Percentiles rank a stretch among this genome's conserved stretches.
Conservation (phyloP, 83 land plant species). For the Thuja plicata region DNA sequence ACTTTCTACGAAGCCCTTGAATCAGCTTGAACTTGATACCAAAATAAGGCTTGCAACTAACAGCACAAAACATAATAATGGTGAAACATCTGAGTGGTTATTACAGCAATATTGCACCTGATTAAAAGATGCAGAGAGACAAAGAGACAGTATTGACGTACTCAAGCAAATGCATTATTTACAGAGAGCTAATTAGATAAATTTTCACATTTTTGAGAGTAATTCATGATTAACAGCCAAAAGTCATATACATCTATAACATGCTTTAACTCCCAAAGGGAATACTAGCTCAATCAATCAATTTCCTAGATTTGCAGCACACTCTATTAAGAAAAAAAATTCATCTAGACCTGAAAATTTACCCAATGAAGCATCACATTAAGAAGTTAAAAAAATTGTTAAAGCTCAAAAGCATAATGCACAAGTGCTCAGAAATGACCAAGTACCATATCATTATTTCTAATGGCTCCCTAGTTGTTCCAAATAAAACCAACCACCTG, state of each 20-base stretch:
- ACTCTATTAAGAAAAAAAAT: neutral
- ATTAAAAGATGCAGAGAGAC: neutral
- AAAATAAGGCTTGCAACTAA: neutral
- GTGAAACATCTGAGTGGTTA: neutral
- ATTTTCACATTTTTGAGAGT: neutral
- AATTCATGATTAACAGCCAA: neutral
- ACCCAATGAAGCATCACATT: neutral
- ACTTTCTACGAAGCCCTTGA: neutral
- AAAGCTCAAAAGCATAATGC: neutral
- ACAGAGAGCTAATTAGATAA: neutral
- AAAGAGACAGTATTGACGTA: neutral
- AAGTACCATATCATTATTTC: neutral
- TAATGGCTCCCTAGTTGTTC: neutral
- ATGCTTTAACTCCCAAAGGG: neutral
- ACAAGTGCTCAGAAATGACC: neutral
- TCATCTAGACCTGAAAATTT: neutral
- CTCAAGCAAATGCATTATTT: neutral
- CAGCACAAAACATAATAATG: neutral
- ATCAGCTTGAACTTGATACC: neutral
- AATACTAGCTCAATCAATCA: neutral
- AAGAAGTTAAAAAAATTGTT: neutral
- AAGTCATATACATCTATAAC: neutral
- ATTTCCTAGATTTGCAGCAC: neutral
- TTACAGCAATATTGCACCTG: neutral
- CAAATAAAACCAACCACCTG: neutral